These are phyloP conservation scores for Escallonia rubra DNA, from an alignment of 129 eudicot species.

Conservation along the genomic window DNA sequence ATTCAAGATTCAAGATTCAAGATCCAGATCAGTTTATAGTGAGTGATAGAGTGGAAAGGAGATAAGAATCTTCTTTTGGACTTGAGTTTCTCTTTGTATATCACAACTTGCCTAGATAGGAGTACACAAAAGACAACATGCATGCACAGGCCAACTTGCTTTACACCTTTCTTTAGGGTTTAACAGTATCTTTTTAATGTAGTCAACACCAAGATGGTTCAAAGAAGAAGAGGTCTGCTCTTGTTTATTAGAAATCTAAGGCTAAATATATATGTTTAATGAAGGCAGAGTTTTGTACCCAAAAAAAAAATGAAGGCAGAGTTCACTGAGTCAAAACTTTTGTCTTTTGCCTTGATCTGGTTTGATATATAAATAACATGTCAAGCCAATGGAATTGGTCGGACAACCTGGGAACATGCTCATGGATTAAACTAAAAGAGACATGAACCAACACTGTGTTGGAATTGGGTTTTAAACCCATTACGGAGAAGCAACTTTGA, in stretches of 20 bases:
- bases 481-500: too few species aligned
- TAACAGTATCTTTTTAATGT: conserved; percentile 7
- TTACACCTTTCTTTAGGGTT: neutral
- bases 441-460: too few species aligned
- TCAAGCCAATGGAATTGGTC: conserved; percentile 11
- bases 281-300: neutral
- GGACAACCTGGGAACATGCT: conserved; percentile 5
- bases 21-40: neutral
- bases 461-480: too few species aligned
- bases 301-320: neutral
- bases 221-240: neutral
- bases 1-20: neutral
- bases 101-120: neutral
- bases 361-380: neutral
- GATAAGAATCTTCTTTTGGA: neutral
- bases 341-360: conserved; percentile 3
- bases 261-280: neutral
- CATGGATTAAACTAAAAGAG: too few species aligned
- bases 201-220: conserved; percentile 11
- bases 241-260: neutral
- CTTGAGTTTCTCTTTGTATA: neutral
- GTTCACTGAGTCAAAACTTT: too few species aligned
- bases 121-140: neutral
- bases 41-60: neutral
- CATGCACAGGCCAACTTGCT: conserved; percentile 3